These are phyloP conservation scores for Penicillium bovifimosum DNA, from an alignment of 495 filamentous ascomycete species.

Conservation along the genomic window DNA sequence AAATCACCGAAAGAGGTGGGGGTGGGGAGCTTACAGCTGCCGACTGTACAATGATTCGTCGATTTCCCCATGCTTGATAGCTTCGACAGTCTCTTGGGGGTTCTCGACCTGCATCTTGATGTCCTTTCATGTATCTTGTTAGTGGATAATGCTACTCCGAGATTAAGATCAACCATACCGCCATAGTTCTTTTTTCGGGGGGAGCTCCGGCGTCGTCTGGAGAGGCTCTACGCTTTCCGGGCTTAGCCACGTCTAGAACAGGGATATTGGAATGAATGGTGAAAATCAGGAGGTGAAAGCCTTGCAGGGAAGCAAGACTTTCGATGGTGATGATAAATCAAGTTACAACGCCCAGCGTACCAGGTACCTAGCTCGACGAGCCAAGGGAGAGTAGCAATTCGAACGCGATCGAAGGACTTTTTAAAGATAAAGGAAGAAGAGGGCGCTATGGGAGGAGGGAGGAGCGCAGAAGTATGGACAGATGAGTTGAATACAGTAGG, in stretches of 20 bases:
- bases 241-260: slow-evolving; percentile 55
- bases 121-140: slow-evolving; percentile 38
- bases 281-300: slow-evolving; percentile 41
- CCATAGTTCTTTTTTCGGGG: slow-evolving; percentile 79
- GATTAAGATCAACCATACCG: slow-evolving; percentile 49
- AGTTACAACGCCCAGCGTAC: slow-evolving; percentile 33
- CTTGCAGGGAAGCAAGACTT: slow-evolving; percentile 52
- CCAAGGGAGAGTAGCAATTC: slow-evolving; percentile 16
- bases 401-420: slow-evolving; percentile 6
- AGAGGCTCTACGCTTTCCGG: slow-evolving; percentile 82
- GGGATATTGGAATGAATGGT: slow-evolving; percentile 52
- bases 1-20: not conserved
- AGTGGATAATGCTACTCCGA: slow-evolving; percentile 10
- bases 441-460: slow-evolving; percentile 3
- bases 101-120: slow-evolving; percentile 80
- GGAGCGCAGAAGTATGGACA: slow-evolving; percentile 9
- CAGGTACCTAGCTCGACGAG: slow-evolving; percentile 26
- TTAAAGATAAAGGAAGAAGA: slow-evolving; percentile 11
- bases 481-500: slow-evolving; percentile 6
- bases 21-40: slow-evolving; percentile 61
- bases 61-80: slow-evolving; percentile 67
- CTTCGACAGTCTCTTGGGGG: slow-evolving; percentile 48
- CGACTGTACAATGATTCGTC: slow-evolving; percentile 97
- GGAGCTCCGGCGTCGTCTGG: slow-evolving; percentile 61
- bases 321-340: slow-evolving; percentile 28